Evolutionary conservation across 2,329 filamentous ascomycete species (phyloP).

Genomic region (Penicillium sp.): DNA sequence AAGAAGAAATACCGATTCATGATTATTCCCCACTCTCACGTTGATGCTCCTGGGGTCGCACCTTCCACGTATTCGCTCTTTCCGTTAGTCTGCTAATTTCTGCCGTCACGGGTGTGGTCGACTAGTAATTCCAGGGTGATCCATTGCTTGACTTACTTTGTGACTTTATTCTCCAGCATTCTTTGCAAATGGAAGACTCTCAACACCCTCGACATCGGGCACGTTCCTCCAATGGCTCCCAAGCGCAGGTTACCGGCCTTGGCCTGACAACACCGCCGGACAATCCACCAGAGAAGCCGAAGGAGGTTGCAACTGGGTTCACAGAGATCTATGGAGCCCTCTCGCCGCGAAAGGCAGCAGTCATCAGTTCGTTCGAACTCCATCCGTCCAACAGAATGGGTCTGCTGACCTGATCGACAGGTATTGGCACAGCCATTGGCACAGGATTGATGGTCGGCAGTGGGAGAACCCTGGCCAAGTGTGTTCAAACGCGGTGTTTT

Average conservation of each 20-base stretch:
- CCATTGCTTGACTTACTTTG: neutral
- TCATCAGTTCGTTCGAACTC: slow-evolving; percentile 25
- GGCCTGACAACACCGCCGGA: neutral
- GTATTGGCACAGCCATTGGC: slow-evolving; percentile 35
- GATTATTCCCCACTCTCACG: slow-evolving; percentile 3
- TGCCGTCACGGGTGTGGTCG: neutral
- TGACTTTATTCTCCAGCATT: neutral
- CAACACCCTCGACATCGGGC: slow-evolving; percentile 9
- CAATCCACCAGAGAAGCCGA: neutral
- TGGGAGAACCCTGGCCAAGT: slow-evolving; percentile 32
- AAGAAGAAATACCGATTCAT: slow-evolving; percentile 23
- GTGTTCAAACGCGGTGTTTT: slow-evolving; percentile 9
- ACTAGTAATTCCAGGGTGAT: too few relatives aligned
- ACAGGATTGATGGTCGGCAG: slow-evolving; percentile 36
- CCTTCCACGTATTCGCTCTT: slow-evolving; percentile 5
- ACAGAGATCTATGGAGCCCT: slow-evolving; percentile 24
- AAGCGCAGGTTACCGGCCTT: neutral
- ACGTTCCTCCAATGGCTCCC: slow-evolving; percentile 13
- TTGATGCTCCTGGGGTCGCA: neutral
- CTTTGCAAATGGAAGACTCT: slow-evolving; percentile 6
- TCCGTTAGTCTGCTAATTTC: neutral
- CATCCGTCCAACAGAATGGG: neutral
- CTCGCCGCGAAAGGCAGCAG: slow-evolving; percentile 23
- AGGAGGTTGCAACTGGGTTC: slow-evolving; percentile 20
- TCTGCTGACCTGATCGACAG: slow-evolving; percentile 11